Percentiles rank a stretch among this genome's conserved stretches.
phyloP scores from a whole-genome alignment of 2,329 filamentous ascomycete genomes.

The Rosellinia necatrix region DNA sequence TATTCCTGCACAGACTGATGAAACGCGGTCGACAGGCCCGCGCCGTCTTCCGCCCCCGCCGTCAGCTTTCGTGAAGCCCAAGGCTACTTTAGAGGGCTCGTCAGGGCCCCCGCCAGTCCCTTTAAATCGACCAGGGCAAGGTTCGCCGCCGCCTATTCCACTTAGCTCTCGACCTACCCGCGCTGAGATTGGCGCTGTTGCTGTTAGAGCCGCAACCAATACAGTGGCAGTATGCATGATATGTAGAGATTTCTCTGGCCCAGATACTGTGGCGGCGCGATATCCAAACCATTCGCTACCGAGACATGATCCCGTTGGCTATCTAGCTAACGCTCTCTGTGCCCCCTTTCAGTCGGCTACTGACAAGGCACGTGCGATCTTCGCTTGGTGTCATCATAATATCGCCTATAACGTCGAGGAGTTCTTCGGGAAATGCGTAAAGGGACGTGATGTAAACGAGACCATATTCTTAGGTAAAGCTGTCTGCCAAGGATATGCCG shows the following conservation, averaged over 20 bases:
- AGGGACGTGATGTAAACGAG: slow-evolving; percentile 69
- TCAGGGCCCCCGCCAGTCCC: slow-evolving; percentile 28
- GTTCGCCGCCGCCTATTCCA: slow-evolving; percentile 58
- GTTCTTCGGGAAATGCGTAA: slow-evolving; percentile 75
- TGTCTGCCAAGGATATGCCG: slow-evolving; percentile 91
- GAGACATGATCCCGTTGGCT: slow-evolving; percentile 65
- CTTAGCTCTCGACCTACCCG: slow-evolving; percentile 56
- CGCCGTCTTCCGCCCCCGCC: slow-evolving; percentile 48
- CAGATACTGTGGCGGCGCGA: slow-evolving; percentile 77
- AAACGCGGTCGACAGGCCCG: slow-evolving; percentile 36
- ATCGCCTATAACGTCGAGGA: slow-evolving; percentile 80
- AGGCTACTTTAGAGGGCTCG: slow-evolving; percentile 36
- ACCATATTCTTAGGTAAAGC: slow-evolving; percentile 79
- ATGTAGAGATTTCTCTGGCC: slow-evolving; percentile 85
- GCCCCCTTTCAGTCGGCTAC: slow-evolving; percentile 78
- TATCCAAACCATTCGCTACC: slow-evolving; percentile 77
- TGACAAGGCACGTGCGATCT: slow-evolving; percentile 91
- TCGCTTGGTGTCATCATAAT: slow-evolving; percentile 95
- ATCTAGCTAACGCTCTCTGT: slow-evolving; percentile 79
- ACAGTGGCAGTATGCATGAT: slow-evolving; percentile 62
- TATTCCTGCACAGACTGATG: slow-evolving; percentile 32
- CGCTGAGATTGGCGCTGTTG: slow-evolving; percentile 55
- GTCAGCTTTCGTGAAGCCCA: slow-evolving; percentile 39
- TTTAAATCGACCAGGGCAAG: slow-evolving; percentile 39
- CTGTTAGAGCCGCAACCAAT: slow-evolving; percentile 40